A percentile compares a stretch with the other conserved stretches of the same genome.
Conservation (phyloP, 2,329 filamentous ascomycete genomes). For the Endoconidiophora polonica region DNA sequence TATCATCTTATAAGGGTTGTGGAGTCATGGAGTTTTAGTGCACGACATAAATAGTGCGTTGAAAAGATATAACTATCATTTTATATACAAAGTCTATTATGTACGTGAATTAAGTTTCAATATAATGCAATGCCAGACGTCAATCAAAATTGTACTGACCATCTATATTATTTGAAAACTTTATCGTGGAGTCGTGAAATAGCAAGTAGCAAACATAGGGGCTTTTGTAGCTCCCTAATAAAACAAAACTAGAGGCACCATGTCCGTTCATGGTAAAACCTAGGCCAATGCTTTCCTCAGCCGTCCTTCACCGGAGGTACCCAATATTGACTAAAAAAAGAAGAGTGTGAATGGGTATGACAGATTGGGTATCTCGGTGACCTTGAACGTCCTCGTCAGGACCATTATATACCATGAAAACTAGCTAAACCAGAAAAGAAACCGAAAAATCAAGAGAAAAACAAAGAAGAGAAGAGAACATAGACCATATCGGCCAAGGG, state of each 20-base stretch:
- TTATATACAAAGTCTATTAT: too few species aligned
- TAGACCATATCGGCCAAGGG: background rate
- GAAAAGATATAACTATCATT: too few species aligned
- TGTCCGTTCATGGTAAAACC: slow-evolving; percentile 11
- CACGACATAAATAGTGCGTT: too few species aligned
- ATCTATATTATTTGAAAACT: too few species aligned
- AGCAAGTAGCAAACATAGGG: background rate
- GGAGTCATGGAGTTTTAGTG: slow-evolving; percentile 13
- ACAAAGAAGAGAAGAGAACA: background rate
- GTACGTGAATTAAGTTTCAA: too few species aligned
- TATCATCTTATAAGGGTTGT: slow-evolving; percentile 15
- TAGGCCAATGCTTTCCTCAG: slow-evolving; percentile 9
- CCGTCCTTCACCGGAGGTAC: background rate
- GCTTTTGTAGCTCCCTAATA: background rate
- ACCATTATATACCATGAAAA: slow-evolving; percentile 6
- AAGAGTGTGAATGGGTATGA: background rate
- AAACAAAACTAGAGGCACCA: slow-evolving; percentile 8
- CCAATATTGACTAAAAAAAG: background rate
- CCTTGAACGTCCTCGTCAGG: slow-evolving; percentile 8
- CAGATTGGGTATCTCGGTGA: slow-evolving; percentile 1
- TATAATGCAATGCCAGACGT: too few species aligned
- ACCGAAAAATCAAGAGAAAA: background rate
- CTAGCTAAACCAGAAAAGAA: background rate
- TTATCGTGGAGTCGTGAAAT: background rate
- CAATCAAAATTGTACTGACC: too few species aligned